Evolutionary conservation across 1,284 basidiomycete genomes (phyloP).

Genomic region (Boletus mariae): DNA sequence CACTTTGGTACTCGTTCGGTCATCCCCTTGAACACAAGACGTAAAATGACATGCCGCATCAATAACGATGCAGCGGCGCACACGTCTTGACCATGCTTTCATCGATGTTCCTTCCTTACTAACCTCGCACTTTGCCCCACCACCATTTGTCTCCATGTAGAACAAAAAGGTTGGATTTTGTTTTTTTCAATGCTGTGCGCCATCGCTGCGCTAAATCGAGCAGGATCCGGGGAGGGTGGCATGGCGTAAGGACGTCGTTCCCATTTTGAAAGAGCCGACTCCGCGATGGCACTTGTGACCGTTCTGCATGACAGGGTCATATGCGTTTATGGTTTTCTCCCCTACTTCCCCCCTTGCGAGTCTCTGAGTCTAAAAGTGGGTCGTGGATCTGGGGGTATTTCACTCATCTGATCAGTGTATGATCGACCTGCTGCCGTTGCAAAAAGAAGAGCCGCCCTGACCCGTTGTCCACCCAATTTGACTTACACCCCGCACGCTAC

Average conservation of each 20-base stretch:
- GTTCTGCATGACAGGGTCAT: constrained; percentile 20
- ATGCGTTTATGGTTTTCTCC: constrained; percentile 12
- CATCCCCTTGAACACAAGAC: constrained; percentile 14
- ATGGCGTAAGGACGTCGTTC: not conserved
- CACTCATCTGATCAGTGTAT: constrained; percentile 16
- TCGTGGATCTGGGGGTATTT: constrained; percentile 19
- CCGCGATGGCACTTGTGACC: constrained; percentile 21
- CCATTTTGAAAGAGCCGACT: constrained; percentile 10
- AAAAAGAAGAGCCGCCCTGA: not conserved
- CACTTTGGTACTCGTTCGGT: not conserved
- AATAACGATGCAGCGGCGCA: constrained; percentile 8
- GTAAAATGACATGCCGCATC: constrained; percentile 26
- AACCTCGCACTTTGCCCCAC: not conserved
- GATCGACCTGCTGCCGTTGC: constrained; percentile 16
- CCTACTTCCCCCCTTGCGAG: constrained; percentile 3
- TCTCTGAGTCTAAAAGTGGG: constrained; percentile 6
- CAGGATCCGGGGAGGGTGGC: constrained; percentile 10
- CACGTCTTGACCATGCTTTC: constrained; percentile 19
- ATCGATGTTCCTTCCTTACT: not conserved
- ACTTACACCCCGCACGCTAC: not conserved
- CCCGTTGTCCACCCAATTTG: not conserved
- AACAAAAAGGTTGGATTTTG: not conserved
- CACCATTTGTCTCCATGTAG: not conserved
- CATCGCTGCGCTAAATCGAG: not conserved
- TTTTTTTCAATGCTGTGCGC: not conserved